A percentile compares a stretch with the other conserved stretches of the same genome.
These are phyloP conservation scores for Rubroboletus pulcherrimus DNA, from an alignment of 768 basidiomycete genomes.

Conservation along the genomic window DNA sequence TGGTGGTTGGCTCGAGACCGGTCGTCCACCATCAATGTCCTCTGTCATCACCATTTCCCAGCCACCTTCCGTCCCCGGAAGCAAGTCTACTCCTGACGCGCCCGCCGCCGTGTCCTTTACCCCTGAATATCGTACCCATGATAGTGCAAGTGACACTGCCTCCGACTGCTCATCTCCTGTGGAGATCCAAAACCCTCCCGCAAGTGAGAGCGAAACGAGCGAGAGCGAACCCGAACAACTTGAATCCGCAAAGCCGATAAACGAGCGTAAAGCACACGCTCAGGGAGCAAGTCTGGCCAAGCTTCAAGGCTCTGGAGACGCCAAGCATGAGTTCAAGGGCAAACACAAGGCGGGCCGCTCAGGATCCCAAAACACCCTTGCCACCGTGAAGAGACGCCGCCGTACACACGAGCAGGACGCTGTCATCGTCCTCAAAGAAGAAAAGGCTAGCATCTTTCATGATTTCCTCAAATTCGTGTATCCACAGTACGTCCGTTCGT, in stretches of 20 bases:
- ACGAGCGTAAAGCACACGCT: constrained; percentile 36
- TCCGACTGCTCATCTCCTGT: constrained; percentile 42
- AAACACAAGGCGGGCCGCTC: constrained; percentile 19
- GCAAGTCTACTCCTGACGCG: constrained; percentile 38
- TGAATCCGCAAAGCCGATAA: constrained; percentile 11
- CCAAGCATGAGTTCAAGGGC: constrained; percentile 23
- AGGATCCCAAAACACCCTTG: constrained; percentile 34
- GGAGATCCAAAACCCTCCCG: constrained; percentile 35
- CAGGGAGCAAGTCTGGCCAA: constrained; percentile 57
- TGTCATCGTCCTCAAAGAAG: constrained; percentile 86
- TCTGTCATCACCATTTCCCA: constrained; percentile 84
- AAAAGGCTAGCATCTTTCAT: constrained; percentile 84
- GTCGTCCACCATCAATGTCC: constrained; percentile 72
- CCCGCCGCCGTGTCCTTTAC: constrained; percentile 58
- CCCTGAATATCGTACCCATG: constrained; percentile 46
- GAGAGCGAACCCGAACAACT: constrained; percentile 36
- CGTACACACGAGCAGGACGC: constrained; percentile 63
- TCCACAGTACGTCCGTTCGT: constrained; percentile 64
- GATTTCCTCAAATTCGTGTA: constrained; percentile 93
- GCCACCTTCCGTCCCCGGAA: constrained; percentile 56
- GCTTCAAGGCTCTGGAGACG: constrained; percentile 40
- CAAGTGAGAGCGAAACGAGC: constrained; percentile 33
- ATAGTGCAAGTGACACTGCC: constrained; percentile 29
- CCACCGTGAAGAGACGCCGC: constrained; percentile 40
- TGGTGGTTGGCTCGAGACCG: constrained; percentile 90